These are phyloP conservation scores for Thraustochytrium striatum DNA, from an alignment of 352 stramenopile species.

Conservation along the genomic window DNA sequence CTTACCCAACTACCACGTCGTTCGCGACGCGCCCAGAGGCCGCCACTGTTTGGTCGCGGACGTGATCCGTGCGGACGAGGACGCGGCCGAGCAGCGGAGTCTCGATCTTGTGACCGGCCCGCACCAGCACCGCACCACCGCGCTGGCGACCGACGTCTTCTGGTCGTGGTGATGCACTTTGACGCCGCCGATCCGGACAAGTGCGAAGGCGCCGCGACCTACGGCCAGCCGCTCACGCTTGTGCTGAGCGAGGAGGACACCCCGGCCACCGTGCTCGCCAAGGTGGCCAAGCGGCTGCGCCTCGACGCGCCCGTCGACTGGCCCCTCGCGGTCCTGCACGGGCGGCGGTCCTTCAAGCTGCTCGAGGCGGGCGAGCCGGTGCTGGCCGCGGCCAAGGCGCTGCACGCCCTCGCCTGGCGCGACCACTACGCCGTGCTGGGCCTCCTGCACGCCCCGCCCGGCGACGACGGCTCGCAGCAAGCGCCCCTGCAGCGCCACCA, in stretches of 20 bases:
- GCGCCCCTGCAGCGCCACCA: too few relatives aligned
- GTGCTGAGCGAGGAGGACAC: conserved; percentile 1
- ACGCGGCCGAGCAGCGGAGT: background rate
- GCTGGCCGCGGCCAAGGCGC: background rate
- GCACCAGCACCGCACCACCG: background rate
- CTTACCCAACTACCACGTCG: too few relatives aligned
- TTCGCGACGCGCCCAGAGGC: too few relatives aligned
- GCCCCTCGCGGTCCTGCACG: conserved; percentile 3
- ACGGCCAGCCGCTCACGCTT: conserved; percentile 9
- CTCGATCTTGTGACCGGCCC: background rate
- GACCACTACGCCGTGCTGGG: background rate
- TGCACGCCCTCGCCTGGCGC: background rate
- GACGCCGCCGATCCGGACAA: conserved; percentile 13
- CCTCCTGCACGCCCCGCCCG: conserved; percentile 4
- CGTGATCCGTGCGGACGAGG: background rate
- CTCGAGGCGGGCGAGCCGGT: background rate
- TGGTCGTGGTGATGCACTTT: conserved; percentile 29
- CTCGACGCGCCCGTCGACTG: background rate
- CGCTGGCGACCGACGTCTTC: background rate
- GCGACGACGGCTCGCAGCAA: background rate
- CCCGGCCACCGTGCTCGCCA: background rate
- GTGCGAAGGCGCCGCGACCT: conserved; percentile 10
- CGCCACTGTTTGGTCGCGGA: background rate
- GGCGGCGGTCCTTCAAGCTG: background rate
- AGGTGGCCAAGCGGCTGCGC: background rate